A percentile compares a stretch with the other conserved stretches of the same genome.
These are phyloP conservation scores for Pseudonitzschia delicatissima DNA, from an alignment of 108 stramenopile genomes.

Conservation along the genomic window DNA sequence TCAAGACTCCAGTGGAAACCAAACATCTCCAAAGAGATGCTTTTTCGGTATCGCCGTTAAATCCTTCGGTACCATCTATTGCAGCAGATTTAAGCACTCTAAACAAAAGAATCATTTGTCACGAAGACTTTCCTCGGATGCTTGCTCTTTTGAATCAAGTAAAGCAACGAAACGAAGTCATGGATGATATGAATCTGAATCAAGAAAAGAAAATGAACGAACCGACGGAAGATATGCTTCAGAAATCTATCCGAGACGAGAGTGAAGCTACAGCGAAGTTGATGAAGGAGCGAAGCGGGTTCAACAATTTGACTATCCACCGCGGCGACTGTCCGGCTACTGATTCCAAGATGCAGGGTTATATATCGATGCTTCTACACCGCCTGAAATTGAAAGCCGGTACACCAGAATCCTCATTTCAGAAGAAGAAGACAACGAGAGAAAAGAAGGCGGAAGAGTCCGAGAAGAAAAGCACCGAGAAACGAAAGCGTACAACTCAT, in stretches of 20 bases:
- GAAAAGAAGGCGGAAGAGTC: too few species aligned
- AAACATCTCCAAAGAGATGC: too few species aligned
- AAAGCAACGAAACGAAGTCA: neutral
- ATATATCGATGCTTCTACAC: too few species aligned
- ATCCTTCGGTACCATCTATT: too few species aligned
- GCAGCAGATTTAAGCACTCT: too few species aligned
- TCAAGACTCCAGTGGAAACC: constrained; percentile 8
- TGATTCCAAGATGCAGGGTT: neutral
- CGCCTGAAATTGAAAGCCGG: too few species aligned
- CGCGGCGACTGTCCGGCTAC: neutral
- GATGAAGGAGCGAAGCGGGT: neutral
- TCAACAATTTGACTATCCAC: neutral
- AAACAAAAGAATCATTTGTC: constrained; percentile 2
- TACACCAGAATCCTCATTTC: too few species aligned
- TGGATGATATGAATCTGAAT: neutral
- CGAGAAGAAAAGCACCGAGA: too few species aligned
- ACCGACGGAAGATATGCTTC: neutral
- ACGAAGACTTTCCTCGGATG: neutral
- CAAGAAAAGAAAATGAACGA: neutral
- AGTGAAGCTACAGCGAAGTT: neutral
- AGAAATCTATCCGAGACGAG: neutral
- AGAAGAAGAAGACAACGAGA: neutral
- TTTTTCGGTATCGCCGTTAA: too few species aligned
- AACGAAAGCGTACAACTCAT: too few species aligned
- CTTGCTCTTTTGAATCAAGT: neutral